phyloP scores from a whole-genome alignment of 805 yeast species.

The Lipomyces mesembrius region DNA sequence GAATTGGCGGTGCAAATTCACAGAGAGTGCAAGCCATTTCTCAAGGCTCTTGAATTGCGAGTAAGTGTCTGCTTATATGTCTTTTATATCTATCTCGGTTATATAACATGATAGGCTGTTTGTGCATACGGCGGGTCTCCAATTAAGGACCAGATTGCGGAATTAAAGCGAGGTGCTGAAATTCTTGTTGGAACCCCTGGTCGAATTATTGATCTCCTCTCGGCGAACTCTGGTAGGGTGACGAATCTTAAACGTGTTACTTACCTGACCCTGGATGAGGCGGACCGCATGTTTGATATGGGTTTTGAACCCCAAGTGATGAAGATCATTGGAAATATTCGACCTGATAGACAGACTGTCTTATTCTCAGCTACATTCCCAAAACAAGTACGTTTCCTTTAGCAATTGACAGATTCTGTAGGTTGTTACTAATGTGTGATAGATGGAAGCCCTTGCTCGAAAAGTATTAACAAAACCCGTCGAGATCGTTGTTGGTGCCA shows the following conservation, averaged over 20 bases:
- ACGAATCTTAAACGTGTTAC: conserved; percentile 70
- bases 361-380: conserved; percentile 96
- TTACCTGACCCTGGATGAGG: conserved; percentile 90
- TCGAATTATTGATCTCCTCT: conserved; percentile 81
- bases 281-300: conserved; percentile 94
- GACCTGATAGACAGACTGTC: conserved; percentile 89
- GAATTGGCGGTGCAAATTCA: conserved; percentile 86
- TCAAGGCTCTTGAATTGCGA: conserved; percentile 54
- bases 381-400: conserved; percentile 16
- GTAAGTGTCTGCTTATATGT: conserved; percentile 11
- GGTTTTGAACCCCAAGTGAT: conserved; percentile 96
- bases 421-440: conserved; percentile 41
- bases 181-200: conserved; percentile 95
- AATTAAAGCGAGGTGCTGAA: conserved; percentile 75
- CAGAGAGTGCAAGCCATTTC: conserved; percentile 65
- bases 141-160: conserved; percentile 79
- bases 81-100: not conserved
- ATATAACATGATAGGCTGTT: conserved; percentile 49
- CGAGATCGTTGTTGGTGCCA: conserved; percentile 78
- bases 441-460: conserved; percentile 75
- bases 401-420: not conserved
- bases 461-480: conserved; percentile 67
- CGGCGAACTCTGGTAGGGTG: conserved; percentile 81
- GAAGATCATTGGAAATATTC: conserved; percentile 71
- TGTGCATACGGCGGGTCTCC: conserved; percentile 94